Evolutionary conservation across 2,329 filamentous ascomycete species (phyloP), one percentile per base, ranked within the genome.

Genomic region (Beauveria asiatica): DNA sequence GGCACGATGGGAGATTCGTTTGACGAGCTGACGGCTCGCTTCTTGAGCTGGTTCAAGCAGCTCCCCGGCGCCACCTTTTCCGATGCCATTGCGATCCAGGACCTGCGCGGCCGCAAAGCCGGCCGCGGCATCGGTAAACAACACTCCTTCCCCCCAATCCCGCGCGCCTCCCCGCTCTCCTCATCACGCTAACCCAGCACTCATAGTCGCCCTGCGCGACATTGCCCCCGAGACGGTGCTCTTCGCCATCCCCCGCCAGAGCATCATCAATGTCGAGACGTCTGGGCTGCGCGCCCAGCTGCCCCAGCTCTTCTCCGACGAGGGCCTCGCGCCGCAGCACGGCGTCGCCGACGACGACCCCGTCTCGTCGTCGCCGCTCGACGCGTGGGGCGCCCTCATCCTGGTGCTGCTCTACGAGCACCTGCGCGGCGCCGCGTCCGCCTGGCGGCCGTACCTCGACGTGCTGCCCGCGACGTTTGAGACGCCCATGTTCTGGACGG

Each of bases 401-500:
- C 78, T 96, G 21, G 82, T 89, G 63, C 85, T 96, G 82, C 82
- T 95, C 55, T 90, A 90, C 73, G 91, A 96, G 74, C 80, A 78
- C 59, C 73, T 85, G 8, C 85, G 72, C 70, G 85, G 72, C 54
- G 76, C 67, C 62, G 74, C 65, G 1, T 95, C 91, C 1, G 75
- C 74, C 9, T 96, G 92, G 92, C 83, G 84, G 64, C 80, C 85
- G 0, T 96, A 96, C 72, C 85, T 96, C 65, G 80, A 85, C 61
- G 78, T 96, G 21, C 79, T 96, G 5, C 91, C 91, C 1, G 65
- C 69, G 5, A 68, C 75, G 1, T 96, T 96, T 69, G 84, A 94
- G 70, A 95, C 90, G 2, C 81, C 93, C 64, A 96, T 97, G 89
- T 96, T 92, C 75, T 97, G 92, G 92, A 77, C 82, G 2, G 76